Evolutionary conservation across 2,329 filamentous ascomycete genomes (phyloP).

Genomic region (Colletotrichum sp.): DNA sequence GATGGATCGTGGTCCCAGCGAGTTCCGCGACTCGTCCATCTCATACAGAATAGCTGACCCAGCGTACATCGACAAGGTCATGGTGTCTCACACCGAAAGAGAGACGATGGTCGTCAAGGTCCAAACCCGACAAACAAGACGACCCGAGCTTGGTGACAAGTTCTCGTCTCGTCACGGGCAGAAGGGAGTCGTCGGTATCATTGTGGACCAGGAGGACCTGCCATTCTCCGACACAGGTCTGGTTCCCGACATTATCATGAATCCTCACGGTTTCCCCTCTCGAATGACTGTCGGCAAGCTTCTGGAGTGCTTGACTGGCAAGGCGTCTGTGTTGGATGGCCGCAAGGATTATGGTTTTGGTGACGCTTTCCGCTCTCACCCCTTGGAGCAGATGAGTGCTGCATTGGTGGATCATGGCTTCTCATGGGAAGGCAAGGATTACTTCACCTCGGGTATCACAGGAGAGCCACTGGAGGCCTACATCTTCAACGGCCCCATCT

Average conservation of each 20-base stretch:
- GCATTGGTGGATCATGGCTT: slow-evolving; percentile 89
- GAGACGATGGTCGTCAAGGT: slow-evolving; percentile 91
- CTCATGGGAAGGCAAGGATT: slow-evolving; percentile 97
- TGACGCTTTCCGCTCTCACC: slow-evolving; percentile 81
- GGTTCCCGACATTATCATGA: slow-evolving; percentile 99
- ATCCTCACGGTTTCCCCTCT: slow-evolving; percentile 98
- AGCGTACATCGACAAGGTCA: slow-evolving; percentile 93
- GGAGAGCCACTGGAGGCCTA: slow-evolving; percentile 94
- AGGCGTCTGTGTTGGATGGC: slow-evolving; percentile 87
- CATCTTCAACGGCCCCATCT: slow-evolving; percentile 98
- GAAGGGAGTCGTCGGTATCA: slow-evolving; percentile 96
- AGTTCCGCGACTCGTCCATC: slow-evolving; percentile 71
- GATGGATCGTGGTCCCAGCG: slow-evolving; percentile 65
- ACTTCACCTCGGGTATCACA: slow-evolving; percentile 92
- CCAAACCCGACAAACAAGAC: slow-evolving; percentile 92
- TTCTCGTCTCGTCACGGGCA: slow-evolving; percentile 98
- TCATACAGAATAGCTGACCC: slow-evolving; percentile 86
- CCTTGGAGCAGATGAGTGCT: slow-evolving; percentile 87
- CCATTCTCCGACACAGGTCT: slow-evolving; percentile 92
- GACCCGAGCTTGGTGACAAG: slow-evolving; percentile 96
- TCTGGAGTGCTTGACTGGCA: slow-evolving; percentile 92
- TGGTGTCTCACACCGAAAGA: slow-evolving; percentile 87
- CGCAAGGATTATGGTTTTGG: slow-evolving; percentile 84
- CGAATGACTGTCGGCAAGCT: slow-evolving; percentile 99
- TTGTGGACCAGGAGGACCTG: slow-evolving; percentile 95